Conservation (phyloP, 2,329 filamentous ascomycete genomes). For the Sporothrix globosa region DNA sequence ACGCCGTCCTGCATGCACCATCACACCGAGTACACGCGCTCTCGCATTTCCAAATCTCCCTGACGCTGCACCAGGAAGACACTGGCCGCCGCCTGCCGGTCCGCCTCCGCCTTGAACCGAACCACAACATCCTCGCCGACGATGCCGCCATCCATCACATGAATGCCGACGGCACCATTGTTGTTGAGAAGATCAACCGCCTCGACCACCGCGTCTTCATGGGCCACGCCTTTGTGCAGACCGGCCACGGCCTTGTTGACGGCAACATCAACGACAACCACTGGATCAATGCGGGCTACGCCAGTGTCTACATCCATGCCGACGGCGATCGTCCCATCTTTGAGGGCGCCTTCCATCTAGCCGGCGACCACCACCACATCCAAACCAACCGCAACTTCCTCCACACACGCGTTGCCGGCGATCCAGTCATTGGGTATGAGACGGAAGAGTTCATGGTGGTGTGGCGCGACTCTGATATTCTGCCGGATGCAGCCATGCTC, state of each 20-base stretch:
- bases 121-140: constrained; percentile 82
- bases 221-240: constrained; percentile 72
- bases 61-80: constrained; percentile 66
- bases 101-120: constrained; percentile 82
- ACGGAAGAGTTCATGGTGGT: constrained; percentile 80
- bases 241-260: constrained; percentile 59
- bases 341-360: constrained; percentile 82
- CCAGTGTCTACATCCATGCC: constrained; percentile 73
- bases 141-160: constrained; percentile 75
- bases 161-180: constrained; percentile 69
- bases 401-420: constrained; percentile 69
- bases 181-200: constrained; percentile 71
- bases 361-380: constrained; percentile 84
- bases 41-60: constrained; percentile 83
- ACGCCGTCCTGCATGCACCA: constrained; percentile 75
- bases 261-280: constrained; percentile 50
- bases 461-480: constrained; percentile 88
- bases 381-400: constrained; percentile 75
- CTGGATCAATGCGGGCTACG: constrained; percentile 86
- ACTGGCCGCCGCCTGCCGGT: constrained; percentile 66
- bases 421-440: constrained; percentile 65
- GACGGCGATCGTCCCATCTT: constrained; percentile 83
- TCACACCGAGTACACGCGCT: constrained; percentile 77
- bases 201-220: constrained; percentile 80
- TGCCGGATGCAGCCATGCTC: constrained; percentile 43